Conservation (phyloP, 2,329 filamentous ascomycete genomes). For the Verticillium longisporum region DNA sequence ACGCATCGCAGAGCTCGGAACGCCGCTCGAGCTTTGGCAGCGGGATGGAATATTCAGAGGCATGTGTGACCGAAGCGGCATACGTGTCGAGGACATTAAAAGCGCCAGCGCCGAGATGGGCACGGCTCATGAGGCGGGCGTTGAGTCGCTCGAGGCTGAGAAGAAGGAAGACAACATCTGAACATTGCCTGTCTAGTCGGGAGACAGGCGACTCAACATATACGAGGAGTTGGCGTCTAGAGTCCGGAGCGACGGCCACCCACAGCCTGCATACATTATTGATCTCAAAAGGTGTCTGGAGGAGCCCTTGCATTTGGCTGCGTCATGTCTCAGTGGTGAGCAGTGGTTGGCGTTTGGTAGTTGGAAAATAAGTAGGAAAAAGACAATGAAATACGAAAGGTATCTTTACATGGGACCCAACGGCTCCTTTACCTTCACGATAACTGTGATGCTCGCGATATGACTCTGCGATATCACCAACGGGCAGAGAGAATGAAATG, state of each 20-base stretch:
- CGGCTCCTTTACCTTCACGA: too few species aligned
- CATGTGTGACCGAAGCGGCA: constrained; percentile 87
- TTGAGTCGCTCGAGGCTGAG: constrained; percentile 10
- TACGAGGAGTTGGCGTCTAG: background rate
- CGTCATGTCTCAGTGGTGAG: background rate
- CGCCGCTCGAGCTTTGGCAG: constrained; percentile 67
- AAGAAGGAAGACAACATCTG: constrained; percentile 14
- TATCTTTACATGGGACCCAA: too few species aligned
- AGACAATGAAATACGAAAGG: too few species aligned
- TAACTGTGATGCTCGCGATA: too few species aligned
- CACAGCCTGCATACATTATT: background rate
- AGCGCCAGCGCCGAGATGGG: constrained; percentile 27
- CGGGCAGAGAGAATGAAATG: too few species aligned
- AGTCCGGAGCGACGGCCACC: background rate
- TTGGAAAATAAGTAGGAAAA: too few species aligned
- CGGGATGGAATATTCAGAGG: constrained; percentile 69
- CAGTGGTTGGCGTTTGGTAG: background rate
- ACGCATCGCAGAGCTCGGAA: constrained; percentile 77
- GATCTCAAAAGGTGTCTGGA: background rate
- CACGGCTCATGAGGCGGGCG: constrained; percentile 11
- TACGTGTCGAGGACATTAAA: constrained; percentile 50
- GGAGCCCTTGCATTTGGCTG: background rate
- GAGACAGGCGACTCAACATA: background rate
- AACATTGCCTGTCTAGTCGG: background rate
- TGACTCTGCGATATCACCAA: too few species aligned